Conservation (phyloP, 176 grass and related monocot species). For the Luzula sylvatica region DNA sequence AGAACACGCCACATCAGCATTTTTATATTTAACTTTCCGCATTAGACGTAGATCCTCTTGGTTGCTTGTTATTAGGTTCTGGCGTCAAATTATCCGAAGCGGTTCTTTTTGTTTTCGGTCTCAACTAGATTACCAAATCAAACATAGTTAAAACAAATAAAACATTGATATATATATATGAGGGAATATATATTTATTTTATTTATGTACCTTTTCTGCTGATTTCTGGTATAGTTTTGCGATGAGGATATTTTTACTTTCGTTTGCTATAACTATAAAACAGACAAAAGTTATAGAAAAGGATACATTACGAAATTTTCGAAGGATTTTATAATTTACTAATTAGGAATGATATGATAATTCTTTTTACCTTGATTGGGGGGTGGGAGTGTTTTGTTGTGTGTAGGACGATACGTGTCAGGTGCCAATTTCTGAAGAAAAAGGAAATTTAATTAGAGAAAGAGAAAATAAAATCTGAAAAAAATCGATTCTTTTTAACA, state of each 20-base stretch:
- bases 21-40: conserved; percentile 25
- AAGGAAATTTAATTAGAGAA: background rate
- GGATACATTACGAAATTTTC: background rate
- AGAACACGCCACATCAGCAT: no score
- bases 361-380: conserved; percentile 84
- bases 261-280: conserved; percentile 71
- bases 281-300: background rate
- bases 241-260: conserved; percentile 68
- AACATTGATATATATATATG: background rate
- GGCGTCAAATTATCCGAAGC: conserved; percentile 33
- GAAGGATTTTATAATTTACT: no score
- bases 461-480: background rate
- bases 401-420: conserved; percentile 57
- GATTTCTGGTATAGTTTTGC: conserved; percentile 69
- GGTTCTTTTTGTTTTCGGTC: conserved; percentile 75
- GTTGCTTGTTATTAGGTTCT: conserved; percentile 52
- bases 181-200: no score
- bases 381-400: conserved; percentile 61
- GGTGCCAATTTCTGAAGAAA: conserved; percentile 47
- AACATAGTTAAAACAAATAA: background rate
- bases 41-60: conserved; percentile 21
- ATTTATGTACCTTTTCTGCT: conserved; percentile 54
- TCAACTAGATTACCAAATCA: conserved; percentile 30
- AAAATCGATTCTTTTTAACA: no score
- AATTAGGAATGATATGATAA: background rate